phyloP scores from a whole-genome alignment of 2,329 filamentous ascomycete species.

The Arthrobotrys entomopaga region DNA sequence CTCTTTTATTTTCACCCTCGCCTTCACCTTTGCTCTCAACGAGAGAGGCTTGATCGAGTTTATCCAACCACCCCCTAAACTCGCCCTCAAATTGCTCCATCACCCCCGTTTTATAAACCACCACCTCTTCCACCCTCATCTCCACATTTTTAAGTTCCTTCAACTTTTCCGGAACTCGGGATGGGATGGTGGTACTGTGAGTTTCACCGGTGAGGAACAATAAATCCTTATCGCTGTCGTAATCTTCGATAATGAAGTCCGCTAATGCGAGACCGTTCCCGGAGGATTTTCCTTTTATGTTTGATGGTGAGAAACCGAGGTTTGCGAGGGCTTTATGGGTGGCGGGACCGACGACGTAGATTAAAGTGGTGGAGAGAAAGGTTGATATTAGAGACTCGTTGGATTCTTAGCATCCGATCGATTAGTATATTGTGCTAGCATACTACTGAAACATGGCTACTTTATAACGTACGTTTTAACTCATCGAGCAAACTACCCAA shows the following conservation, averaged over 20 bases:
- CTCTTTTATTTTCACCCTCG: conserved; percentile 48
- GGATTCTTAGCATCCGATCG: conserved; percentile 2
- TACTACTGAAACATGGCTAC: no score
- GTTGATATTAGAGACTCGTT: conserved; percentile 64
- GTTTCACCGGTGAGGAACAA: conserved; percentile 92
- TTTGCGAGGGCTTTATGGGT: conserved; percentile 77
- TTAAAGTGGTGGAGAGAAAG: conserved; percentile 68
- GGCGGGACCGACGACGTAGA: conserved; percentile 84
- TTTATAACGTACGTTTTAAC: conserved; percentile 63
- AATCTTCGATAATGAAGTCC: conserved; percentile 80
- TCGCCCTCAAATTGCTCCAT: conserved; percentile 79
- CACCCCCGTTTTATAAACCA: conserved; percentile 87
- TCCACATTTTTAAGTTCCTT: conserved; percentile 67
- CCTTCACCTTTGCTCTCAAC: background rate
- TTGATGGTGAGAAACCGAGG: conserved; percentile 65
- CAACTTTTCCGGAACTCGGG: conserved; percentile 65
- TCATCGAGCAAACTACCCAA: conserved; percentile 73
- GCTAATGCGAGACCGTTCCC: conserved; percentile 86
- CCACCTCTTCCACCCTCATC: conserved; percentile 77
- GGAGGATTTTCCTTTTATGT: conserved; percentile 80
- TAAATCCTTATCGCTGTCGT: conserved; percentile 68
- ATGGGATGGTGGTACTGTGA: conserved; percentile 85
- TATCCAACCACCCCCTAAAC: conserved; percentile 68
- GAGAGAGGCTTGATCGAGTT: conserved; percentile 61
- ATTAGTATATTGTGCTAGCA: no score